Conservation (phyloP, 2,329 filamentous ascomycete species). For the Sclerotinia trifoliorum region DNA sequence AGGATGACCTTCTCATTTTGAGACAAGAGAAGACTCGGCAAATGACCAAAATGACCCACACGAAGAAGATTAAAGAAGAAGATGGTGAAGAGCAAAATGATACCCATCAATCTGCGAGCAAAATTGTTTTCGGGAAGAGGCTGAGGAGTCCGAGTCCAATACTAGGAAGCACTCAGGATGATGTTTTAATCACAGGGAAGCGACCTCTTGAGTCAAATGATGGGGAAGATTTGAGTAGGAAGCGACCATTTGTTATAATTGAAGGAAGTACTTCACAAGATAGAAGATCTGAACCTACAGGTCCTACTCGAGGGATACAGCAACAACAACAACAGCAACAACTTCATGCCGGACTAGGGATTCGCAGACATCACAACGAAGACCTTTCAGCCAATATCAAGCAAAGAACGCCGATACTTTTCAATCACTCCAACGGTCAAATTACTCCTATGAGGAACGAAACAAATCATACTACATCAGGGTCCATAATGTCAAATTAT, state of each 20-base stretch:
- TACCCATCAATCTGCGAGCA: background rate
- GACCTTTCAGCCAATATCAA: background rate
- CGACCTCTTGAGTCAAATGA: background rate
- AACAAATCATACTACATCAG: background rate
- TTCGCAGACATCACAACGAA: background rate
- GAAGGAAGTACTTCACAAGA: background rate
- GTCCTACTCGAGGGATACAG: background rate
- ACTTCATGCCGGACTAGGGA: background rate
- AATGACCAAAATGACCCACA: too few relatives aligned
- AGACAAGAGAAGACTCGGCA: background rate
- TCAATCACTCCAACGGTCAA: slow-evolving; percentile 3
- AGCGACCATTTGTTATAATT: slow-evolving; percentile 6
- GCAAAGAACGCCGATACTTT: background rate
- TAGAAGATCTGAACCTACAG: background rate
- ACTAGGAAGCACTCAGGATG: background rate
- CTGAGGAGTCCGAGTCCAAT: background rate
- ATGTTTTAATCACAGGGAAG: background rate
- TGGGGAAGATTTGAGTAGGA: background rate
- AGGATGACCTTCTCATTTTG: background rate
- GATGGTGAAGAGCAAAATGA: background rate
- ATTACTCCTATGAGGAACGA: background rate
- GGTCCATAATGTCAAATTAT: background rate
- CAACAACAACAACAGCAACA: background rate
- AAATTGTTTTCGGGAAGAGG: background rate
- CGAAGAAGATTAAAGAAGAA: slow-evolving; percentile 4